phyloP scores from a whole-genome alignment of 2,329 filamentous ascomycete genomes.

The Talaromyces verruculosus region DNA sequence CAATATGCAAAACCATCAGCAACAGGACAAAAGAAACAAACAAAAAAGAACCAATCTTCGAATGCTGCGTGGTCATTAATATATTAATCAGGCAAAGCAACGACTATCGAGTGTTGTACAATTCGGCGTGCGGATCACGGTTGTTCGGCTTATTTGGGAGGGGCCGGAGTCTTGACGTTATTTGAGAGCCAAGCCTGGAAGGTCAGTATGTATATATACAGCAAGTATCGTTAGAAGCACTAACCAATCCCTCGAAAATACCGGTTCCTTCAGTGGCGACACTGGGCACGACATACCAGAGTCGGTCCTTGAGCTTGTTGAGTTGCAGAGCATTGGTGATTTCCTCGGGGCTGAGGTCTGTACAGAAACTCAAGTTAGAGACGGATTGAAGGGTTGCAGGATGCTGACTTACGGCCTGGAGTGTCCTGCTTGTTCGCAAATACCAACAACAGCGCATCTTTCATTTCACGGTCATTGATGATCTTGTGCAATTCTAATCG shows the following conservation, averaged over 20 bases:
- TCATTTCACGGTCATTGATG: conserved; percentile 97
- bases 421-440: conserved; percentile 99
- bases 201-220: conserved; percentile 22
- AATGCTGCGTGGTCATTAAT: conserved; percentile 44
- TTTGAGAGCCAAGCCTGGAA: conserved; percentile 72
- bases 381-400: background rate
- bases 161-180: conserved; percentile 66
- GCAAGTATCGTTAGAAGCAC: conserved; percentile 23
- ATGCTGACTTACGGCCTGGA: conserved; percentile 62
- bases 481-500: conserved; percentile 92
- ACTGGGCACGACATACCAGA: conserved; percentile 82
- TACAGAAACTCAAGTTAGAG: background rate
- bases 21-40: conserved; percentile 26
- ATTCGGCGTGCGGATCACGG: conserved; percentile 23
- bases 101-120: conserved; percentile 37
- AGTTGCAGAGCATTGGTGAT: conserved; percentile 76
- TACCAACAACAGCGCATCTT: conserved; percentile 87
- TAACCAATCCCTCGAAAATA: conserved; percentile 73
- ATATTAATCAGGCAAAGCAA: conserved; percentile 40
- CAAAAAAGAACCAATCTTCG: conserved; percentile 29
- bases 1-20: conserved; percentile 28
- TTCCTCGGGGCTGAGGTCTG: conserved; percentile 76
- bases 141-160: conserved; percentile 36
- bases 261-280: conserved; percentile 80
- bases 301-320: conserved; percentile 74